Conservation (phyloP, 192 early-diverging fungal genomes). For the Phlyctochytrium planicorne region DNA sequence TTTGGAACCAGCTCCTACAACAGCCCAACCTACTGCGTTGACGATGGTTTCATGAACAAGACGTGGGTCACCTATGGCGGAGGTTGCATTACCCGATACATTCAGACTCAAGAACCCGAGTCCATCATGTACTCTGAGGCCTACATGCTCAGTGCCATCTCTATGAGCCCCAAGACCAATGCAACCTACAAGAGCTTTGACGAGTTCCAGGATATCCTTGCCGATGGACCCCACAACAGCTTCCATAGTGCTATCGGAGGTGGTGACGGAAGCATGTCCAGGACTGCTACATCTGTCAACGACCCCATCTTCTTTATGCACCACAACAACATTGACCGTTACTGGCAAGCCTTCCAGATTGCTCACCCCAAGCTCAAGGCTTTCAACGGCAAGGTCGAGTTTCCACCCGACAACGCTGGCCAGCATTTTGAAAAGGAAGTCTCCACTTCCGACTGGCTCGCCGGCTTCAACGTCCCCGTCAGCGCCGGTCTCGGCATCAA, state of each 20-base stretch:
- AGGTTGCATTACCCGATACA: not conserved
- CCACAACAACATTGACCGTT: slow-evolving; percentile 37
- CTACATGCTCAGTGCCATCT: not conserved
- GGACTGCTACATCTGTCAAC: slow-evolving; percentile 5
- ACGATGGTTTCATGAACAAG: slow-evolving; percentile 4
- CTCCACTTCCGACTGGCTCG: not conserved
- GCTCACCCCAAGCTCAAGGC: slow-evolving; percentile 5
- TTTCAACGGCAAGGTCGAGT: slow-evolving; percentile 1
- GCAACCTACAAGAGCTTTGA: slow-evolving; percentile 9
- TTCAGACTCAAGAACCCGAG: too few relatives aligned
- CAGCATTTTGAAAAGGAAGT: not conserved
- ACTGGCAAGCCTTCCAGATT: slow-evolving; percentile 17
- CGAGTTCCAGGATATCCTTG: slow-evolving; percentile 20
- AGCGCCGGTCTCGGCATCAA: not conserved
- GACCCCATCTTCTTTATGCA: slow-evolving; percentile 47
- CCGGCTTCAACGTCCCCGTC: slow-evolving; percentile 18
- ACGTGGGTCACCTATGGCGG: not conserved
- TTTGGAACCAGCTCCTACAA: slow-evolving; percentile 3
- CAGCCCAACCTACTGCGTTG: not conserved
- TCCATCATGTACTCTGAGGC: not conserved
- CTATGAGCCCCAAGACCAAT: not conserved
- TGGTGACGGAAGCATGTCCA: not conserved
- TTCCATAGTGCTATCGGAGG: slow-evolving; percentile 30
- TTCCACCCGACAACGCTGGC: not conserved
- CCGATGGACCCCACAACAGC: slow-evolving; percentile 32